A percentile compares a stretch with the other conserved stretches of the same genome.
phyloP scores from a whole-genome alignment of 768 basidiomycete species.

The Udeniomyces megalosporus region DNA sequence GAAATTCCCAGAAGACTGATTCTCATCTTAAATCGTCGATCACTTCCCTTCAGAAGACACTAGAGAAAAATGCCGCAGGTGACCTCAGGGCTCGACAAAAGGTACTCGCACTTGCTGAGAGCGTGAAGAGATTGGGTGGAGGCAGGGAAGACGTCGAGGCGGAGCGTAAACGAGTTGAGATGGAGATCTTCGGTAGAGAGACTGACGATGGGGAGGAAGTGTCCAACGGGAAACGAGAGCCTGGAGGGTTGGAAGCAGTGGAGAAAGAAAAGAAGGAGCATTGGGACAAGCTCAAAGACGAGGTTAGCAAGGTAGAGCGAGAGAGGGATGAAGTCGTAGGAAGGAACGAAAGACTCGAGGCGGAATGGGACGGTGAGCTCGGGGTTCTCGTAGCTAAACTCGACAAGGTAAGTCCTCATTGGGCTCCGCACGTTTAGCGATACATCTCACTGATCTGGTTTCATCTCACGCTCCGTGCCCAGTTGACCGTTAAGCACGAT shows the following conservation, averaged over 20 bases:
- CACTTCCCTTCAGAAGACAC: constrained; percentile 61
- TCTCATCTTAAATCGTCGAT: constrained; percentile 68
- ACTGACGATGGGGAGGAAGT: background rate
- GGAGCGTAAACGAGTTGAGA: background rate
- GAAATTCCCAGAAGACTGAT: constrained; percentile 69
- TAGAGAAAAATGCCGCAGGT: constrained; percentile 56
- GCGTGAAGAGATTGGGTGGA: constrained; percentile 44
- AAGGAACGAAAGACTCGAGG: background rate
- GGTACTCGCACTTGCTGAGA: constrained; percentile 71
- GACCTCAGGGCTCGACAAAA: constrained; percentile 77
- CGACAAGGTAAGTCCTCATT: constrained; percentile 5
- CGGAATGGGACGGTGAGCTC: constrained; percentile 8
- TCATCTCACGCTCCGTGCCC: background rate
- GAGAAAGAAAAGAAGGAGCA: background rate
- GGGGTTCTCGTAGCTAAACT: background rate
- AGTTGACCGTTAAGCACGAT: constrained; percentile 14
- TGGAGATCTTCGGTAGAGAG: background rate
- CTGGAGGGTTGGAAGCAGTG: background rate
- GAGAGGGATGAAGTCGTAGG: constrained; percentile 7
- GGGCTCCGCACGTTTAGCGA: background rate
- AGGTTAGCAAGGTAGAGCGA: background rate
- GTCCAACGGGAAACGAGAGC: background rate
- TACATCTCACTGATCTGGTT: background rate
- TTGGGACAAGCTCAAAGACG: background rate
- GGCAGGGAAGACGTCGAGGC: constrained; percentile 9